Conservation (phyloP, 139 green algal species). For the Dunaliella sp. region DNA sequence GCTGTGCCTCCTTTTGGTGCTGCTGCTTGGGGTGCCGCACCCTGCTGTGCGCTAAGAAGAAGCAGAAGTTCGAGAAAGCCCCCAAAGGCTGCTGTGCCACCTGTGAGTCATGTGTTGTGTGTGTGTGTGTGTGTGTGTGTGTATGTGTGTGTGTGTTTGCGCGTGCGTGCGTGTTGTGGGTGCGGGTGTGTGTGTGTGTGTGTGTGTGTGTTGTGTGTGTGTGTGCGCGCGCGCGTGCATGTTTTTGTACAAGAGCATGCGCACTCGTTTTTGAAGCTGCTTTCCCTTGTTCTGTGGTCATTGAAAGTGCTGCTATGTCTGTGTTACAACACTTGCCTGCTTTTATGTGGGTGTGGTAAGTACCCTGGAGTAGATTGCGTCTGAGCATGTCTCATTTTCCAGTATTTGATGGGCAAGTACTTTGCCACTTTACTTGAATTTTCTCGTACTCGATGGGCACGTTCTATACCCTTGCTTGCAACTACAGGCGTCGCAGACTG, state of each 20-base stretch:
- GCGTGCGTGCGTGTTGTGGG: neutral
- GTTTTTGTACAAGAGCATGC: neutral
- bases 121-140: neutral
- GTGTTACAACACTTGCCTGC: too few species aligned
- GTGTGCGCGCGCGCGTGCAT: neutral
- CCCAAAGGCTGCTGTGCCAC: conserved; percentile 29
- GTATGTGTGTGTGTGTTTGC: neutral
- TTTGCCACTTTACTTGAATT: too few species aligned
- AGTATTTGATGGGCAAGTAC: too few species aligned
- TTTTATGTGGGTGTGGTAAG: too few species aligned
- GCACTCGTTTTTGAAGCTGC: too few species aligned
- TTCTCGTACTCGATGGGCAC: too few species aligned
- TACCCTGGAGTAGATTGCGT: too few species aligned
- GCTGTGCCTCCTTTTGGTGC: conserved; percentile 43
- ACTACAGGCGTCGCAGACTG: too few species aligned
- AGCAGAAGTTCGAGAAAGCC: conserved; percentile 23
- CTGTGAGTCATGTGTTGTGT: neutral
- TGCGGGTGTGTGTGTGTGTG: neutral
- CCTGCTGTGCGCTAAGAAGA: conserved; percentile 30
- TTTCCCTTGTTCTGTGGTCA: too few species aligned
- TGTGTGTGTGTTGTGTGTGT: neutral
- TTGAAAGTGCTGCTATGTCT: too few species aligned
- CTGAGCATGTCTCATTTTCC: too few species aligned
- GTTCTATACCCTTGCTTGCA: too few species aligned
- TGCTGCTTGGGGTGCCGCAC: conserved; percentile 40